These are phyloP conservation scores for Microdochium nivale DNA, from an alignment of 2,329 filamentous ascomycete species.

Conservation along the genomic window DNA sequence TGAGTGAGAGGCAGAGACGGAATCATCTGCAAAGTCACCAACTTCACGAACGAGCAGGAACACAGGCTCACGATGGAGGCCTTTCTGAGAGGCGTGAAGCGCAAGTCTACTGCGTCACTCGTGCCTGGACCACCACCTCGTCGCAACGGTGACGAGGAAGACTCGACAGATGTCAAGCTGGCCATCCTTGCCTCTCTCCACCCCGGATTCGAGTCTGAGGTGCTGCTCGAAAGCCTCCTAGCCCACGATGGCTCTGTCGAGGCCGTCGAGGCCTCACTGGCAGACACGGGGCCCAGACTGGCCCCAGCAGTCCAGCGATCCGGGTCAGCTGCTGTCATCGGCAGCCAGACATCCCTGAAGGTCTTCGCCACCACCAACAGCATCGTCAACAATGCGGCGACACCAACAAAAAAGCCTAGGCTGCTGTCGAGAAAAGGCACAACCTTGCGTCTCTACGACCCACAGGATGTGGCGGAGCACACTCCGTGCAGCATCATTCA, in stretches of 20 bases:
- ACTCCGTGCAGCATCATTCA: constrained; percentile 90
- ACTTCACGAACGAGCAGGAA: neutral
- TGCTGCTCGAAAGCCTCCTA: constrained; percentile 70
- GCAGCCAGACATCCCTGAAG: constrained; percentile 56
- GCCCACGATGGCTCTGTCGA: constrained; percentile 70
- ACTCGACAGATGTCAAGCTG: constrained; percentile 84
- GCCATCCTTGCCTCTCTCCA: constrained; percentile 75
- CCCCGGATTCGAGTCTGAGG: constrained; percentile 52
- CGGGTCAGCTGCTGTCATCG: constrained; percentile 23
- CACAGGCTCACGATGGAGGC: constrained; percentile 38
- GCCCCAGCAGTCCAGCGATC: constrained; percentile 1
- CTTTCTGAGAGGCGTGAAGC: constrained; percentile 47
- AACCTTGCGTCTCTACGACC: constrained; percentile 77
- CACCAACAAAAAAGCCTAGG: constrained; percentile 32
- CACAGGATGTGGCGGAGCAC: constrained; percentile 69
- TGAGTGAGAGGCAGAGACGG: too few relatives aligned
- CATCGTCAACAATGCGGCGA: neutral
- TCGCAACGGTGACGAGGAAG: constrained; percentile 41
- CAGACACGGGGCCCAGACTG: constrained; percentile 24
- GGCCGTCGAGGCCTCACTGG: constrained; percentile 50
- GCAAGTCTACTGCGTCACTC: constrained; percentile 25
- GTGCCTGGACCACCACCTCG: constrained; percentile 2
- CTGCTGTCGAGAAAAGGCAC: constrained; percentile 65
- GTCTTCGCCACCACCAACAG: constrained; percentile 30
- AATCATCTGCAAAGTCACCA: neutral